Evolutionary conservation across 2,329 filamentous ascomycete genomes (phyloP).

Genomic region (Penicillium sp.): DNA sequence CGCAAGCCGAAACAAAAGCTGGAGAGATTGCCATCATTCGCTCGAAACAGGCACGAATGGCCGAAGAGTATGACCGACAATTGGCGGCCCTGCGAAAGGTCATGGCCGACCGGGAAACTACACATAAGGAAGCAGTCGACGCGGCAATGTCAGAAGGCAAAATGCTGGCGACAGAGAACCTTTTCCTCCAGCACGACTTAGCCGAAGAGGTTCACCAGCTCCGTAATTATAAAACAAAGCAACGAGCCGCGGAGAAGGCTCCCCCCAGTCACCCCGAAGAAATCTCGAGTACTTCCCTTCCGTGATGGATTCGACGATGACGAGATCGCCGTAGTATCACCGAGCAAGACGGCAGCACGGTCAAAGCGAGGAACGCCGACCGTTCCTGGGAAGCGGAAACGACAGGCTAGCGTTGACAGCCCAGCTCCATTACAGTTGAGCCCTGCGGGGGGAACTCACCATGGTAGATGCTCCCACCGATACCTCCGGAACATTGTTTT

Average conservation of each 20-base stretch:
- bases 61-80: constrained; percentile 58
- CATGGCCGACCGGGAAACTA: constrained; percentile 57
- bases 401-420: constrained; percentile 56
- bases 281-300: constrained; percentile 52
- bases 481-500: constrained; percentile 26
- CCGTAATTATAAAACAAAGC: constrained; percentile 46
- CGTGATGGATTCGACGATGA: constrained; percentile 68
- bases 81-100: constrained; percentile 57
- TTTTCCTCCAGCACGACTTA: constrained; percentile 64
- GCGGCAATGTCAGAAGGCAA: constrained; percentile 58
- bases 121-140: constrained; percentile 60
- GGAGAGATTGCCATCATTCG: constrained; percentile 67
- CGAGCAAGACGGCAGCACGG: constrained; percentile 54
- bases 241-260: constrained; percentile 38
- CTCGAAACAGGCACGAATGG: constrained; percentile 58
- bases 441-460: constrained; percentile 32
- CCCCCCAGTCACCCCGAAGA: constrained; percentile 56
- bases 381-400: constrained; percentile 62
- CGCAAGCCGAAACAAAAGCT: constrained; percentile 53
- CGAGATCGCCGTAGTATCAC: constrained; percentile 60
- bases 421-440: constrained; percentile 53
- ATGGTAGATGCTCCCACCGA: constrained; percentile 35
- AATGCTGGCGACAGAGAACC: constrained; percentile 60
- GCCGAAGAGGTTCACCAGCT: constrained; percentile 57
- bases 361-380: constrained; percentile 59